These are phyloP conservation scores for Cutaneotrichosporon daszewskae DNA, from an alignment of 1,284 basidiomycete genomes.

Conservation along the genomic window DNA sequence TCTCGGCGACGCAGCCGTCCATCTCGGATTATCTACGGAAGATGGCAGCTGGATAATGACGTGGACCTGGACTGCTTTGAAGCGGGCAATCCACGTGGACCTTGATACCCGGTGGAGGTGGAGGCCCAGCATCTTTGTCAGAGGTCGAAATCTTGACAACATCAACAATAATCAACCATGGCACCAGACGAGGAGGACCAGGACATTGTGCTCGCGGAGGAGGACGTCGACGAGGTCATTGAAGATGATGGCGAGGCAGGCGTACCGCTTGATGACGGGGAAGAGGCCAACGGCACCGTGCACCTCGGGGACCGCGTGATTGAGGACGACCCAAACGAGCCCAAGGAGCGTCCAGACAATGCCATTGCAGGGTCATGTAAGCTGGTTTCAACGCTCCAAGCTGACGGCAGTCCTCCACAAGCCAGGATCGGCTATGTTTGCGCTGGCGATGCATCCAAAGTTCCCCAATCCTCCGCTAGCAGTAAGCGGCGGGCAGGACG, in stretches of 20 bases:
- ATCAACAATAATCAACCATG: background rate
- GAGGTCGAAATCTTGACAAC: background rate
- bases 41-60: too few species aligned
- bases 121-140: constrained; percentile 1
- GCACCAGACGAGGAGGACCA: constrained; percentile 1
- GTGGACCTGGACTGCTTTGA: too few species aligned
- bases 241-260: constrained; percentile 64
- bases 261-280: constrained; percentile 52
- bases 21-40: too few species aligned
- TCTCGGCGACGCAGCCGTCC: too few species aligned
- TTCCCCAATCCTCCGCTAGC: constrained; percentile 75
- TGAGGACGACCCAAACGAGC: constrained; percentile 21
- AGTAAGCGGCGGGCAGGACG: constrained; percentile 91
- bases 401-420: constrained; percentile 40
- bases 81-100: too few species aligned
- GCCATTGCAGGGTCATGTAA: constrained; percentile 23
- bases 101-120: background rate
- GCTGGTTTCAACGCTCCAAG: background rate
- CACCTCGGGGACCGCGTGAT: constrained; percentile 4
- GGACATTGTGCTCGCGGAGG: constrained; percentile 9
- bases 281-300: constrained; percentile 44
- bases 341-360: constrained; percentile 19
- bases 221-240: constrained; percentile 31
- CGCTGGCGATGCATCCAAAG: constrained; percentile 66
- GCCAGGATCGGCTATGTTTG: constrained; percentile 65